Evolutionary conservation across 495 filamentous ascomycete genomes (phyloP), one percentile per base, ranked within the genome.

Genomic region (Penicillium argentinense): DNA sequence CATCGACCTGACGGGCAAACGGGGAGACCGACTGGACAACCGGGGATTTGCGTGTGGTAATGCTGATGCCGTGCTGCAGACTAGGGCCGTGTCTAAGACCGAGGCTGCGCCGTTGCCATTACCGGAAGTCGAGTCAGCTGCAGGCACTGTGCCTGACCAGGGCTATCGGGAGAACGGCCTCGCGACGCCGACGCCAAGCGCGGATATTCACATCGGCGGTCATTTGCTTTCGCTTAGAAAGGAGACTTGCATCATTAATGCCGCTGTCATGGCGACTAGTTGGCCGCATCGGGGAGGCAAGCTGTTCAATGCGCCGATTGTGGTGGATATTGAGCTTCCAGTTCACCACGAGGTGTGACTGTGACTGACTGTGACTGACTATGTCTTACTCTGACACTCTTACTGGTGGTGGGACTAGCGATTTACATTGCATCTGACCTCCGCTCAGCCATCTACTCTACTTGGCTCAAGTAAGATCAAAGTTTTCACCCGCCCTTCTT

Each of bases 161-260:
- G 41, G 40, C 30, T 33, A 17, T 45, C 16, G 7, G 21, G 32
- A 2, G 5, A 28, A 46, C 16, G 18, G 14, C 16, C 33, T 24
- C 24, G 9, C 21, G 17, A 12, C 28, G 28, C 30, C 47, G 50
- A 23, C 27, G 21, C 29, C 43, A 44, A 29, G 40, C 22, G 47
- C 44, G n/a, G 40, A 27, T 47, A 36, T 51, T 40, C 51, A 57
- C 29, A 32, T 17, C 25, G 40, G 43, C 14, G 13, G 45, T 36
- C 37, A 42, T 22, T 69, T 68, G 40, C 59, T 75, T 29, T 47
- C 49, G 13, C 74, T 72, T 26, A 75, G 84, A 54, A 74, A 64
- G 45, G 89, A 91, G 68, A 91, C 86, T 7, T 89, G 83, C 58
- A 68, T 93, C 40, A 75, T 91, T 54, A 92, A 91, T 66, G 84